A percentile compares a stretch with the other conserved stretches of the same genome.
Conservation (phyloP, 2,329 filamentous ascomycete genomes). For the Colletotrichum brevisporum region DNA sequence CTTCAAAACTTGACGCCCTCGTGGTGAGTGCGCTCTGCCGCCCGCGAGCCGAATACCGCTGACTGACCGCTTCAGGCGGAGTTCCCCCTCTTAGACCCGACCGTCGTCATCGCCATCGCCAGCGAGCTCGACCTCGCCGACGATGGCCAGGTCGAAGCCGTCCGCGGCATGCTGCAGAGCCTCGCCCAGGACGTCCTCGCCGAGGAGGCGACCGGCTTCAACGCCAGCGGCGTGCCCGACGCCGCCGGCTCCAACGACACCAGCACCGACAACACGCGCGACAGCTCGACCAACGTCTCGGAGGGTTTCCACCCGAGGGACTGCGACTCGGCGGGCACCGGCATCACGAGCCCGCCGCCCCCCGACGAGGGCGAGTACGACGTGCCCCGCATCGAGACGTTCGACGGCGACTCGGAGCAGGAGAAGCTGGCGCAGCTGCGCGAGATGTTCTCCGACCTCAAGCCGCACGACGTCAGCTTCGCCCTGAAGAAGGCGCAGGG, state of each 20-base stretch:
- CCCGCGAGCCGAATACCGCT: not conserved
- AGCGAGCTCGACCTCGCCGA: slow-evolving; percentile 78
- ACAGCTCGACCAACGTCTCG: slow-evolving; percentile 44
- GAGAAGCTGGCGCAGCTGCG: slow-evolving; percentile 75
- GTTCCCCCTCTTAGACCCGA: slow-evolving; percentile 78
- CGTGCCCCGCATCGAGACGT: slow-evolving; percentile 43
- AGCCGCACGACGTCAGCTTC: slow-evolving; percentile 74
- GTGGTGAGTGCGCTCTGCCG: slow-evolving; percentile 27
- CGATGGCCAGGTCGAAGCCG: slow-evolving; percentile 64
- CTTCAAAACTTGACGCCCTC: slow-evolving; percentile 33
- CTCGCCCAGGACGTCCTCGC: slow-evolving; percentile 74
- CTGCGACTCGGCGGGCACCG: slow-evolving; percentile 50
- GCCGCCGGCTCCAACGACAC: slow-evolving; percentile 46
- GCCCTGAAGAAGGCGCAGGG: slow-evolving; percentile 77
- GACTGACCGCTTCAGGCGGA: slow-evolving; percentile 22
- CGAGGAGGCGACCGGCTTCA: slow-evolving; percentile 83
- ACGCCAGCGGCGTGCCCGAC: slow-evolving; percentile 79
- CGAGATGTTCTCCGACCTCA: slow-evolving; percentile 80
- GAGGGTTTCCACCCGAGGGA: slow-evolving; percentile 46
- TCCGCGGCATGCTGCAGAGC: slow-evolving; percentile 72
- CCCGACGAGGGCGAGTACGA: slow-evolving; percentile 31
- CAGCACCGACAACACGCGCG: slow-evolving; percentile 43
- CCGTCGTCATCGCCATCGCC: slow-evolving; percentile 81
- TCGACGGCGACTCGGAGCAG: slow-evolving; percentile 63
- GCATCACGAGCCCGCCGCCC: slow-evolving; percentile 38